Percentiles rank a stretch among this genome's conserved stretches.
phyloP scores from a whole-genome alignment of 495 filamentous ascomycete species.

The Geoglossum glabrum region DNA sequence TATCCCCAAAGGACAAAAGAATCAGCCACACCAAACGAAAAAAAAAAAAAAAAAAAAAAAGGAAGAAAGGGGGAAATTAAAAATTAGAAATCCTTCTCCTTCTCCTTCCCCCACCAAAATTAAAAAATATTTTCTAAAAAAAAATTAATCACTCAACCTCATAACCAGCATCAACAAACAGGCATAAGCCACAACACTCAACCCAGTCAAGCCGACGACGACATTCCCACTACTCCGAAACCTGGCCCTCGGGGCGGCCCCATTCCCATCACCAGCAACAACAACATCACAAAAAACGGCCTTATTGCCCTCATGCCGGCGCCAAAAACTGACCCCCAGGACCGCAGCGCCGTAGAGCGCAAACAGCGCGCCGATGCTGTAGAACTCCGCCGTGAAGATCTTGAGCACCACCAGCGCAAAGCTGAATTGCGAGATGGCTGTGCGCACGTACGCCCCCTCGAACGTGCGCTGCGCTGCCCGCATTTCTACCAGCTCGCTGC shows the following conservation, averaged over 20 bases:
- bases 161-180: slow-evolving; percentile 4
- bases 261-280: slow-evolving; percentile 42
- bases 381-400: slow-evolving; percentile 27
- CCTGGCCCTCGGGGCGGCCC: no score
- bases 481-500: slow-evolving; percentile 75
- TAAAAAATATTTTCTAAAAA: neutral
- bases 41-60: neutral
- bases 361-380: slow-evolving; percentile 8
- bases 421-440: slow-evolving; percentile 79
- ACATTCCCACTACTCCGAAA: slow-evolving; percentile 74
- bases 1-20: no score
- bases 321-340: slow-evolving; percentile 56
- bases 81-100: no score
- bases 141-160: slow-evolving; percentile 16
- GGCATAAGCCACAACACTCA: slow-evolving; percentile 21
- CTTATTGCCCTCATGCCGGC: slow-evolving; percentile 72
- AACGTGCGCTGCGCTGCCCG: slow-evolving; percentile 90
- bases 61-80: no score
- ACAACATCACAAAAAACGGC: slow-evolving; percentile 76
- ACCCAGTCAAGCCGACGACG: slow-evolving; percentile 8
- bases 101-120: neutral
- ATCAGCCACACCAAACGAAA: no score
- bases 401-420: slow-evolving; percentile 88
- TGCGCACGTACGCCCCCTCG: slow-evolving; percentile 91
- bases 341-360: slow-evolving; percentile 39